phyloP scores from a whole-genome alignment of 1,284 basidiomycete species.

The Melampsora americana region DNA sequence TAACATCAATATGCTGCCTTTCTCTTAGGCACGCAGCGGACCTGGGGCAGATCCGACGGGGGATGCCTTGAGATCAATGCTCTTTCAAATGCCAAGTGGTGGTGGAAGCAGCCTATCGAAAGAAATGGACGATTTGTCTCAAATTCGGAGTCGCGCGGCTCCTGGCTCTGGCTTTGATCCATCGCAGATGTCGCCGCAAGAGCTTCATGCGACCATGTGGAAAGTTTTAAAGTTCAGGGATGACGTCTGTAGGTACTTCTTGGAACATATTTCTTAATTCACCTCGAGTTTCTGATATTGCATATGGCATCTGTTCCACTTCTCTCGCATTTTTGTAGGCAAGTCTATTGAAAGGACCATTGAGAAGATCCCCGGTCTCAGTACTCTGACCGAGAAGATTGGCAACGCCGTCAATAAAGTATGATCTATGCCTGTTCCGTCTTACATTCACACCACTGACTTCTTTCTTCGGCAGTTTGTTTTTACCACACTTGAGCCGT shows the following conservation, averaged over 20 bases:
- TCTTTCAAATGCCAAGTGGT: slow-evolving; percentile 58
- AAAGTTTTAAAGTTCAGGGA: slow-evolving; percentile 82
- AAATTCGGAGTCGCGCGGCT: slow-evolving; percentile 63
- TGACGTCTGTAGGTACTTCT: slow-evolving; percentile 55
- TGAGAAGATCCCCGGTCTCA: slow-evolving; percentile 65
- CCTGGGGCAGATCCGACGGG: slow-evolving; percentile 44
- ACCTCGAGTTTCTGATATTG: neutral
- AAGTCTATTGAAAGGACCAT: slow-evolving; percentile 84
- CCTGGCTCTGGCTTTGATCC: slow-evolving; percentile 55
- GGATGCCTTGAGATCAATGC: slow-evolving; percentile 49
- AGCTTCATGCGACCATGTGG: slow-evolving; percentile 78
- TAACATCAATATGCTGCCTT: neutral
- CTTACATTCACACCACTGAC: slow-evolving; percentile 23
- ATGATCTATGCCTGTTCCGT: slow-evolving; percentile 45
- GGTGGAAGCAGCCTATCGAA: slow-evolving; percentile 57
- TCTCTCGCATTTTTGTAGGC: slow-evolving; percentile 9
- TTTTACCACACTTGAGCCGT: slow-evolving; percentile 44
- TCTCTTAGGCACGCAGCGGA: slow-evolving; percentile 45
- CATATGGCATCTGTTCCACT: neutral
- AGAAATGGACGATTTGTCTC: slow-evolving; percentile 72
- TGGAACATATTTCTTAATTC: neutral
- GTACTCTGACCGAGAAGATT: slow-evolving; percentile 72
- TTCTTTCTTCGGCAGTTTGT: slow-evolving; percentile 38
- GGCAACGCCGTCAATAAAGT: slow-evolving; percentile 60
- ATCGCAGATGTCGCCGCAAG: slow-evolving; percentile 81